Evolutionary conservation across 148 eudicot genomes (phyloP), one percentile per base, ranked within the genome.

Genomic region (Chenopodium album): DNA sequence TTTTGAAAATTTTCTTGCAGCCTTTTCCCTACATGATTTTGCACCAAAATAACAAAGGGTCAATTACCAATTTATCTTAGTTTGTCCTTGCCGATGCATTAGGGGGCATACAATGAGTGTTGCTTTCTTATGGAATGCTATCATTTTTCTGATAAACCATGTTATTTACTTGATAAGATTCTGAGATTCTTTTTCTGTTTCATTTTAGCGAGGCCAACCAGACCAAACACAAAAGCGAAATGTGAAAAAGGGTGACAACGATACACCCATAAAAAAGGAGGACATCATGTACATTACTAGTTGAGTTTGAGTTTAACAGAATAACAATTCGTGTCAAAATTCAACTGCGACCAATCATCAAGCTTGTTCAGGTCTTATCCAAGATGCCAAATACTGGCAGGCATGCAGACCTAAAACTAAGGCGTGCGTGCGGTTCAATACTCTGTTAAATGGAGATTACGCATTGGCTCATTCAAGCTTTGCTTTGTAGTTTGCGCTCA

Each of bases 181-280:
- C 17, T 44, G 29, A n/a, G 50, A 22, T 56, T 44, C 8, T 77
- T 7, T 26, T 41, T 76, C 81, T 26, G 31, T 14, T 74, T 86
- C 75, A n/a, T 78, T 82, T 69, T 89, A 96, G 99, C 86, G 91
- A 82, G 98, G 97, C 63, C 86, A 92, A 89, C 91, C 98, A 5
- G 95, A 90, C 75, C 86, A 84, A 77, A 82, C 79, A 2, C 86
- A 78, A 16, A 84, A 82, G 34, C 82, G 79, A 67, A 85, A 60
- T 56, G 82, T 73, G 50, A 91, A 87, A 81, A 86, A 88, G 66
- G 93, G 90, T 75, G 94, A 86, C 80, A 97, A 92, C 75, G 92
- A 91, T 87, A 90, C 88, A 87, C 85, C 89, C 31, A 60, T 96
- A 60, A 62, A 75, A n/a, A 90, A 92, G 78, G 92, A 92, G 64